Base-by-base conservation (phyloP, 2,329 filamentous ascomycete species). In the Alternaria angustiovoidea region DNA sequence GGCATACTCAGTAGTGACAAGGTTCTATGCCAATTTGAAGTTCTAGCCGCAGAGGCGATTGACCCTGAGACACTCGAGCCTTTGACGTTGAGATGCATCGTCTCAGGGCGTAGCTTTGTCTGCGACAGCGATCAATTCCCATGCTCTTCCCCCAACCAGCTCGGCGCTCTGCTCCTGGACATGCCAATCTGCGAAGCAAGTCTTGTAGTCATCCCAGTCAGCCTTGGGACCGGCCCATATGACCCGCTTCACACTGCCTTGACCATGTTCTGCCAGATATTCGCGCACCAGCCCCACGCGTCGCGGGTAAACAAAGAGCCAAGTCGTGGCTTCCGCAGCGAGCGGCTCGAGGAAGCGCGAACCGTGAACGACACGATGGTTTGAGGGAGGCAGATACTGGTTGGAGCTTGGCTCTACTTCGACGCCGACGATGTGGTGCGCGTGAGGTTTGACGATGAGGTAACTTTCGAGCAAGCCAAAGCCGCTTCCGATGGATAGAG, bases 241-340 rank as follows among this genome's bases (percentile, higher is more conserved):
- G 16, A 83, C 68, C 9, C 57, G 71, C 49, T 75, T 63, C 12
- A 83, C 71, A 1, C 52, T 61, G 12, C 65, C 70, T 12, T 64
- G 46, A 0, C 73, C 72, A 65, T 72, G 72, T n/a, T 60, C 53
- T 4, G 78, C 66, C 28, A 86, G 43, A 61, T 87, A 86, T 56
- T 75, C 76, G 2, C 62, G 63, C 12, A 86, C 63, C 11, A 87
- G 69, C 4, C 71, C 78, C 4, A 82, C 77, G n/a, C 82, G 75
- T 14, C 83, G 80, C 1, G 85, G 85, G 65, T 86, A 87, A 26
- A 86, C 81, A 71, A 87, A 86, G 60, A 86, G 72, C 80, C 84
- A 82, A n/a, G 75, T 76, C 1, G 65, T 59, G 8, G 82, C 82
- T n/a, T 79, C 63, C 5, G 71, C 61, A 3, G 82, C 83, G 11